Conservation (phyloP, 495 filamentous ascomycete species). For the Acidiella bohemica region DNA sequence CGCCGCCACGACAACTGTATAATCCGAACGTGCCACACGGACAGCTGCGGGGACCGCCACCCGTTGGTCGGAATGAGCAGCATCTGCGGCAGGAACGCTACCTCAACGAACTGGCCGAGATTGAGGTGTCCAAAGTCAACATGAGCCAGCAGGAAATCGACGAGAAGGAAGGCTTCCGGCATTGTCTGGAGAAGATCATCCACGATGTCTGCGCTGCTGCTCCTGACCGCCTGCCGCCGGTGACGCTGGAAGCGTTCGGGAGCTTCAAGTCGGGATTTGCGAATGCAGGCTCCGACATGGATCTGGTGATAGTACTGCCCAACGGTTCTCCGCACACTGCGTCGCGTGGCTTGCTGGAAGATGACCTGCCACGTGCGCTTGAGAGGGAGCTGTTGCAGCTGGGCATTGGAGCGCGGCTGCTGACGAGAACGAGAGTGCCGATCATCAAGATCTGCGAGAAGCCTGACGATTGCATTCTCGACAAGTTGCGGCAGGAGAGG, state of each 20-base stretch:
- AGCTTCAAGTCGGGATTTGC: slow-evolving; percentile 64
- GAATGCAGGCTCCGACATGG: slow-evolving; percentile 60
- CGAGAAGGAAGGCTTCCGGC: slow-evolving; percentile 51
- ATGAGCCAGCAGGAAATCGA: slow-evolving; percentile 36
- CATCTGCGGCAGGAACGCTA: slow-evolving; percentile 14
- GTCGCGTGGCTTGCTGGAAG: slow-evolving; percentile 19
- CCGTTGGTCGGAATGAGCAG: not conserved
- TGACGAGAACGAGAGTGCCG: slow-evolving; percentile 61
- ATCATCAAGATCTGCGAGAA: slow-evolving; percentile 70
- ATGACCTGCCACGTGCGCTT: slow-evolving; percentile 42
- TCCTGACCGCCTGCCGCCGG: slow-evolving; percentile 26
- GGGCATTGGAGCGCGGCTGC: slow-evolving; percentile 53
- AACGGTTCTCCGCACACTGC: slow-evolving; percentile 19
- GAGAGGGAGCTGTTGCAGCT: slow-evolving; percentile 55
- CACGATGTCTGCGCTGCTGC: slow-evolving; percentile 41
- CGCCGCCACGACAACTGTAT: slow-evolving; percentile 11
- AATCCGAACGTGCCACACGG: too few species aligned
- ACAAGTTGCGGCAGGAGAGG: slow-evolving; percentile 41
- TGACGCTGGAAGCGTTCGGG: slow-evolving; percentile 55
- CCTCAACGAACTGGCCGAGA: slow-evolving; percentile 22
- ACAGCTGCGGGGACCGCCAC: not conserved
- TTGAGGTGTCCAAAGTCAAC: slow-evolving; percentile 23
- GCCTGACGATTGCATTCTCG: slow-evolving; percentile 40
- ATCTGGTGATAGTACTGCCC: slow-evolving; percentile 50
- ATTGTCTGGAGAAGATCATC: slow-evolving; percentile 42